phyloP scores from a whole-genome alignment of 768 basidiomycete genomes.

The Lyophyllum shimeji region DNA sequence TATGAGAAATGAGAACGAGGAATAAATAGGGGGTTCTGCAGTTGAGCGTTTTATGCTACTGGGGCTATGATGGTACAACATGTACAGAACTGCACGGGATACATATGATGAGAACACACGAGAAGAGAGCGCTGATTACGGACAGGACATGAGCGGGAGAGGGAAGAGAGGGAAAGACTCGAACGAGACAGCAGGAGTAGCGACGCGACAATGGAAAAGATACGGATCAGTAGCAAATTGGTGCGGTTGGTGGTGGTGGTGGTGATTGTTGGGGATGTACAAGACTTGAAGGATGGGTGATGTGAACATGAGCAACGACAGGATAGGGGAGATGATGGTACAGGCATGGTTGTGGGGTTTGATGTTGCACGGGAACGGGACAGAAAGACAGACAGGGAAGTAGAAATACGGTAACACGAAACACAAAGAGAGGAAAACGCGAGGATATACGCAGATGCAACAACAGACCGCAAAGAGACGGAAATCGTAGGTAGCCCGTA shows the following conservation, averaged over 20 bases:
- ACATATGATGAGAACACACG: too few relatives aligned
- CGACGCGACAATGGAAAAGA: neutral
- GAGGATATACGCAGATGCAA: slow-evolving; percentile 3
- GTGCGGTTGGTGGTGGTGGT: too few relatives aligned
- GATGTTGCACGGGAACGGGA: too few relatives aligned
- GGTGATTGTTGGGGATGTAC: too few relatives aligned
- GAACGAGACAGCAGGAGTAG: neutral
- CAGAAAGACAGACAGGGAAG: neutral
- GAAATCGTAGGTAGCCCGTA: neutral
- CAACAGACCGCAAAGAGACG: neutral
- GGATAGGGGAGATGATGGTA: too few relatives aligned
- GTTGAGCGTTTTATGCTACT: neutral
- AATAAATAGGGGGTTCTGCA: neutral
- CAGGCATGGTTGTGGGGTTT: too few relatives aligned
- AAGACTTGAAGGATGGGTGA: too few relatives aligned
- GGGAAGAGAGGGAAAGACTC: neutral
- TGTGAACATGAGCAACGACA: too few relatives aligned
- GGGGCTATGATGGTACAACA: too few relatives aligned
- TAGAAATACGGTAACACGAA: too few relatives aligned
- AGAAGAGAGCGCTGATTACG: too few relatives aligned
- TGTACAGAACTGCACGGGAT: neutral
- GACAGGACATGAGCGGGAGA: neutral
- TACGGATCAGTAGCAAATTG: neutral
- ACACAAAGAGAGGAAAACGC: neutral
- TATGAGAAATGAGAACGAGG: too few relatives aligned